A percentile compares a stretch with the other conserved stretches of the same genome.
Conservation (phyloP, 768 basidiomycete species). For the Xanthoconium purpureum region DNA sequence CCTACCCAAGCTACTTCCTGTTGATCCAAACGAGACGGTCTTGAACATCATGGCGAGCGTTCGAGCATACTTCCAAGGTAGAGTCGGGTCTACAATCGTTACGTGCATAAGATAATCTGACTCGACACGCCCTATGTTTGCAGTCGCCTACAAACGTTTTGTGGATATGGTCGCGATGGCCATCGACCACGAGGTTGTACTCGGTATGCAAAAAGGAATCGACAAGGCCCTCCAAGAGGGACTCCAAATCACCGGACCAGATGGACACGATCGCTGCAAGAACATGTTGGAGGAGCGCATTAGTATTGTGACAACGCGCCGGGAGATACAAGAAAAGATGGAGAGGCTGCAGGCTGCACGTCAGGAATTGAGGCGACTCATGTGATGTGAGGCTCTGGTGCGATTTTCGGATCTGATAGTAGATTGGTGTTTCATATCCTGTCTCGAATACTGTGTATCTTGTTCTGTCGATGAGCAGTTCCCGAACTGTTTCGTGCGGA, state of each 20-base stretch:
- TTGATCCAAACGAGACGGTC: slow-evolving; percentile 53
- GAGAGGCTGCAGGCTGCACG: slow-evolving; percentile 48
- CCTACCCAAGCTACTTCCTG: slow-evolving; percentile 47
- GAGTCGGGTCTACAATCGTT: not conserved
- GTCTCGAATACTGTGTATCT: too few relatives aligned
- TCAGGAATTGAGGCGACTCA: slow-evolving; percentile 32
- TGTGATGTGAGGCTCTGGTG: slow-evolving; percentile 12
- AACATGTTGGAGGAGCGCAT: slow-evolving; percentile 52
- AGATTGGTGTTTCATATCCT: too few relatives aligned
- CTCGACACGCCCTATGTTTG: not conserved
- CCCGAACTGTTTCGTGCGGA: too few relatives aligned
- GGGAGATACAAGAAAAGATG: slow-evolving; percentile 49
- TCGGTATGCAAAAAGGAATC: slow-evolving; percentile 47
- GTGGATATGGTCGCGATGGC: slow-evolving; percentile 42
- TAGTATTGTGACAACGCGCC: slow-evolving; percentile 41
- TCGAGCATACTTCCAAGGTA: slow-evolving; percentile 74
- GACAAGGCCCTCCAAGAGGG: slow-evolving; percentile 44
- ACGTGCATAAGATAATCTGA: not conserved
- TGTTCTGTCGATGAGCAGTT: too few relatives aligned
- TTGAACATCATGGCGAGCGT: slow-evolving; percentile 69
- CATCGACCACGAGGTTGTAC: slow-evolving; percentile 39
- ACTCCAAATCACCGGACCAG: slow-evolving; percentile 49
- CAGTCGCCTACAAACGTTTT: slow-evolving; percentile 50
- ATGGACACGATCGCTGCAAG: slow-evolving; percentile 46
- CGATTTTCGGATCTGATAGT: too few relatives aligned